phyloP scores from a whole-genome alignment of 2,329 filamentous ascomycete species.

The Neodidymelliopsis sp. region DNA sequence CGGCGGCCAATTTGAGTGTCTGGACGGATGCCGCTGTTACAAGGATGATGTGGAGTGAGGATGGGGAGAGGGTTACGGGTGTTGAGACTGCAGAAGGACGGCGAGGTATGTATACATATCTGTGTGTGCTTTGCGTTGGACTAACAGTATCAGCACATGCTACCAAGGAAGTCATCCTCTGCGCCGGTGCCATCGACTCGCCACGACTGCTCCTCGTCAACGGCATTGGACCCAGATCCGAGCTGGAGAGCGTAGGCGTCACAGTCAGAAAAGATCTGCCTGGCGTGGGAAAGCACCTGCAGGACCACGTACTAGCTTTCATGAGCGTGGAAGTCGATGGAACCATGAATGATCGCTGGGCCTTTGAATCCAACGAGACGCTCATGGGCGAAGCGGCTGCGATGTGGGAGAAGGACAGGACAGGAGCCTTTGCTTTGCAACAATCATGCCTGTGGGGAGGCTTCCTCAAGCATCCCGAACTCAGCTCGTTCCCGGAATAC shows the following conservation, averaged over 20 bases:
- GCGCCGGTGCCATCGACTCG: constrained; percentile 44
- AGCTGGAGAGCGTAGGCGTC: constrained; percentile 54
- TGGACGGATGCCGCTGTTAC: constrained; percentile 57
- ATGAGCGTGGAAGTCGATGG: constrained; percentile 56
- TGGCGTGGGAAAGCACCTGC: constrained; percentile 55
- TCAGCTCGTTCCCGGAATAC: constrained; percentile 52
- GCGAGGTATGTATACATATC: constrained; percentile 32
- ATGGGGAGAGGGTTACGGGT: constrained; percentile 38
- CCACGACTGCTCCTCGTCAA: constrained; percentile 56
- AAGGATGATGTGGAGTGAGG: constrained; percentile 30
- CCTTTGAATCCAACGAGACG: constrained; percentile 42
- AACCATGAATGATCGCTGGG: constrained; percentile 49
- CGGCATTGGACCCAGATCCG: constrained; percentile 55
- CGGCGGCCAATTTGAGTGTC: constrained; percentile 62
- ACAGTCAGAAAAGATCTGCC: constrained; percentile 50
- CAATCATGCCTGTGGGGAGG: constrained; percentile 61
- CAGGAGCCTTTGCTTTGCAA: constrained; percentile 46
- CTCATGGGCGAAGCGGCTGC: constrained; percentile 54
- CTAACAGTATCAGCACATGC: constrained; percentile 3
- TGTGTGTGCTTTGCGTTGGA: neutral
- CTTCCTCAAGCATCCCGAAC: constrained; percentile 57
- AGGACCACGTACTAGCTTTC: constrained; percentile 55
- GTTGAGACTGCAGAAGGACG: constrained; percentile 39
- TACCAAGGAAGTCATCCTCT: constrained; percentile 46
- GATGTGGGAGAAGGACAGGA: constrained; percentile 52